These are phyloP conservation scores for Dactylonectria estremocensis DNA, from an alignment of 2,329 filamentous ascomycete species.

Conservation along the genomic window DNA sequence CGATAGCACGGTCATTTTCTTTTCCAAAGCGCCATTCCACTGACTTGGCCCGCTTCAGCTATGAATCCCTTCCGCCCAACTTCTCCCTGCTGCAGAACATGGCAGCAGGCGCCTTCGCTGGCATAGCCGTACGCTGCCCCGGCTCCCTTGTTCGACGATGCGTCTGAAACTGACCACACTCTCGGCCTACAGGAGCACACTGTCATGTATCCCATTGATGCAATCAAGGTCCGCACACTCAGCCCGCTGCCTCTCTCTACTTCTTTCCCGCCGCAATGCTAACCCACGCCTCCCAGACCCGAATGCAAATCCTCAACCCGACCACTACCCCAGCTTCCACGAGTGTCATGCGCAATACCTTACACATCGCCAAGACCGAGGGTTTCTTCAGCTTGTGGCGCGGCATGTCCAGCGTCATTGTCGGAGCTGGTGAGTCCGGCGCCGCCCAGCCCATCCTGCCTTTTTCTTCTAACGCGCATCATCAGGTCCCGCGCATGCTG, in stretches of 20 bases:
- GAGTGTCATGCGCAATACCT: slow-evolving; percentile 91
- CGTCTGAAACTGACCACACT: slow-evolving; percentile 34
- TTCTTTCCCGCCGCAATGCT: slow-evolving; percentile 30
- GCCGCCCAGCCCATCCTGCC: neutral
- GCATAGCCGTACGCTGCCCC: slow-evolving; percentile 81
- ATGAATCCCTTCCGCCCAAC: slow-evolving; percentile 94
- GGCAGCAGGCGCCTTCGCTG: slow-evolving; percentile 95
- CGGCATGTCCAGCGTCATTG: slow-evolving; percentile 95
- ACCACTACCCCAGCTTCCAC: slow-evolving; percentile 86
- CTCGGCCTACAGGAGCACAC: slow-evolving; percentile 83
- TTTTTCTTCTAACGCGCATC: slow-evolving; percentile 40
- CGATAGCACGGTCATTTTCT: neutral
- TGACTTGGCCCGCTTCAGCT: slow-evolving; percentile 62
- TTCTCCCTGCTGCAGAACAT: slow-evolving; percentile 96
- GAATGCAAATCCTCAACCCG: slow-evolving; percentile 97
- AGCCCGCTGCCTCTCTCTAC: neutral
- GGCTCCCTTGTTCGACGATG: neutral
- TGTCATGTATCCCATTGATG: slow-evolving; percentile 98
- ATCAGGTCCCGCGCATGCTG: slow-evolving; percentile 92
- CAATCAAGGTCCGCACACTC: slow-evolving; percentile 83
- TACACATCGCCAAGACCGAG: slow-evolving; percentile 92
- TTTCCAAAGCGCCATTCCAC: neutral
- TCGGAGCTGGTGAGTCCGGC: slow-evolving; percentile 85
- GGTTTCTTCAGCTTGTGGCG: slow-evolving; percentile 94
- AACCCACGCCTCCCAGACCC: slow-evolving; percentile 75